Evolutionary conservation across 2,329 filamentous ascomycete species (phyloP), one percentile per base, ranked within the genome.

Genomic region (Alternaria hordeiaustralica): DNA sequence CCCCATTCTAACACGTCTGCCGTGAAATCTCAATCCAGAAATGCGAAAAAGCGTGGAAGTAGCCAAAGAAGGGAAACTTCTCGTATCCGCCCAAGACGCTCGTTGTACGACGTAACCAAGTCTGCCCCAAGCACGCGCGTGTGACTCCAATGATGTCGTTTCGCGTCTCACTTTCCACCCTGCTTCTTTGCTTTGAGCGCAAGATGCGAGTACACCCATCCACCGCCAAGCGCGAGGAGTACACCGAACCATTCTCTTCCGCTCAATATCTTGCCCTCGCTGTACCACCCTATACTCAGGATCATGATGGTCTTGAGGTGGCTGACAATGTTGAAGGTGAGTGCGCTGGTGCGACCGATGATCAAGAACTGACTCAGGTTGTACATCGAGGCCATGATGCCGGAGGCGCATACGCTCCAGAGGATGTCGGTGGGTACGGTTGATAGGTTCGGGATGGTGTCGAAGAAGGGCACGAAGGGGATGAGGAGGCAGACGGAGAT

Each of bases 241-340:
- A 84, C 82, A 60, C 82, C 82, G n/a, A 80, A 70, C 61, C 77
- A 74, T 63, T 84, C 82, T 46, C 75, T 74, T 11, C 73, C 57
- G 47, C 75, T 81, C 28, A 83, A 71, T 11, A 78, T 69, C 65
- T 81, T 80, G 58, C 80, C 80, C 67, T 83, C 82, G 70, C 78
- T 82, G 60, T 83, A 78, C 82, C 82, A 84, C 11, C 82, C 82
- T 66, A 82, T 81, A 21, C 78, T 80, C 63, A 83, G 71, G 55
- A 84, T 83, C 33, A 83, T 76, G 30, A 83, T 82, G 15, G 82
- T 83, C 77, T 84, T 83, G 50, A 83, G 75, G 67, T 82, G 82
- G 68, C 71, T 74, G 60, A 79, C 77, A 58, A 80, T 80, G 70
- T 81, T 81, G 69, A 80, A 80, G 0, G 79, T 80, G 49, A 81